Evolutionary conservation across 73 alveolate species (phyloP).

Genomic region (Halteria grandinella): DNA sequence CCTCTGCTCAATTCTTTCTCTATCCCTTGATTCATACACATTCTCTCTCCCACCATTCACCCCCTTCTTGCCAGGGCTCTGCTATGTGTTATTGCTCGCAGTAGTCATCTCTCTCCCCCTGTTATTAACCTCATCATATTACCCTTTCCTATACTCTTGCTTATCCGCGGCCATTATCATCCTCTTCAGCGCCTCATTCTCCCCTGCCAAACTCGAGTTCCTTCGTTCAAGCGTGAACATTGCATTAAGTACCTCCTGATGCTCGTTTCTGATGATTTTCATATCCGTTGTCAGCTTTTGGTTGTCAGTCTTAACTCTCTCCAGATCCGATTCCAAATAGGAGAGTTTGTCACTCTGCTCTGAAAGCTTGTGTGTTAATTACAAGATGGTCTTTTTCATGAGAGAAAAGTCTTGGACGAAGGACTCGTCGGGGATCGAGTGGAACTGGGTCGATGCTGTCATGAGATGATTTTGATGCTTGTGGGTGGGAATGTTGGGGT

Average conservation of each 20-base stretch:
- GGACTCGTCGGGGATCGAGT: too few relatives aligned
- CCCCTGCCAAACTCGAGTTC: background rate
- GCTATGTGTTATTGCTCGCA: too few relatives aligned
- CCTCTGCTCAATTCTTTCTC: too few relatives aligned
- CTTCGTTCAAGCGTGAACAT: constrained; percentile 26
- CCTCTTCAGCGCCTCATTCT: constrained; percentile 5
- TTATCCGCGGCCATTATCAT: constrained; percentile 56
- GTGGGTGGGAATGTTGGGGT: too few relatives aligned
- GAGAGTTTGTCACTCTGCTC: constrained; percentile 2
- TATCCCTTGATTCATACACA: too few relatives aligned
- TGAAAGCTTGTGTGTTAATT: background rate
- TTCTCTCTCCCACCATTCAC: too few relatives aligned
- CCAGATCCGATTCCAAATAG: constrained; percentile 21
- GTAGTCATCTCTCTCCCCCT: too few relatives aligned
- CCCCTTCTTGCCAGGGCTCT: too few relatives aligned
- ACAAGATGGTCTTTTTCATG: constrained; percentile 8
- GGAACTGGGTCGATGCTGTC: too few relatives aligned
- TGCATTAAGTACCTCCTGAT: constrained; percentile 44
- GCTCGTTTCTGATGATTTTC: constrained; percentile 55
- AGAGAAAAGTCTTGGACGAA: constrained; percentile 29
- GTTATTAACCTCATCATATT: constrained; percentile 59
- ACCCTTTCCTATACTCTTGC: constrained; percentile 46
- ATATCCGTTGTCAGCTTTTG: constrained; percentile 53
- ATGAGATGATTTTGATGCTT: too few relatives aligned
- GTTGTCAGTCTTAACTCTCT: constrained; percentile 62